phyloP scores from a whole-genome alignment of 106 monocot genomes.

The Phalaenopsis equestris region DNA sequence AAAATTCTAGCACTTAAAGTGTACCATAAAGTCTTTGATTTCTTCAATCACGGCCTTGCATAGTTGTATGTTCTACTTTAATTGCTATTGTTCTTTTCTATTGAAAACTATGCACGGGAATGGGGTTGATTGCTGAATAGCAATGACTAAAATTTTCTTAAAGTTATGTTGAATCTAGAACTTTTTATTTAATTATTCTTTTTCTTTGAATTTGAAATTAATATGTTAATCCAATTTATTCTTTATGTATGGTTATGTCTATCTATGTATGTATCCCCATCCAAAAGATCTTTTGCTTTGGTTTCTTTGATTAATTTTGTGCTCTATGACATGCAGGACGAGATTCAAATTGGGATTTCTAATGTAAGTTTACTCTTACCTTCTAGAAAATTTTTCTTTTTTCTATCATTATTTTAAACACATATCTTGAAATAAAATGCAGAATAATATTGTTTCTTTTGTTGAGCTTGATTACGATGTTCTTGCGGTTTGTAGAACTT shows the following conservation, averaged over 20 bases:
- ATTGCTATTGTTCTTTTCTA: too few species aligned
- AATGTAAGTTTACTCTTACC: neutral
- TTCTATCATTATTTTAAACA: neutral
- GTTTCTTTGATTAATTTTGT: neutral
- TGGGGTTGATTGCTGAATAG: too few species aligned
- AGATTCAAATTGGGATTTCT: conserved; percentile 6
- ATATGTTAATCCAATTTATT: neutral
- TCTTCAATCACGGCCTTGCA: too few species aligned
- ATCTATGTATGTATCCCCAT: neutral
- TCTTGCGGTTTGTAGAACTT: neutral
- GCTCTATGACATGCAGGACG: conserved; percentile 3
- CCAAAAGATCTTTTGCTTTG: neutral
- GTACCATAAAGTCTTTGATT: neutral
- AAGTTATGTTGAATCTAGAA: neutral
- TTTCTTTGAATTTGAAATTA: neutral
- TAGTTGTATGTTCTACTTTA: too few species aligned
- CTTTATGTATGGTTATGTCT: neutral
- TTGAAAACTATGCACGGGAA: too few species aligned
- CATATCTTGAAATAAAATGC: neutral
- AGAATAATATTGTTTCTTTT: neutral
- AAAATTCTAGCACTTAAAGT: neutral
- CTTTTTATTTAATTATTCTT: neutral
- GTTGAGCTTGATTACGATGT: neutral
- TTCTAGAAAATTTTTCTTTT: neutral
- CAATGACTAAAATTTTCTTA: too few species aligned